Base-by-base conservation (phyloP, 2,329 filamentous ascomycete species). In the Phaeosphaeriaceae sp. region DNA sequence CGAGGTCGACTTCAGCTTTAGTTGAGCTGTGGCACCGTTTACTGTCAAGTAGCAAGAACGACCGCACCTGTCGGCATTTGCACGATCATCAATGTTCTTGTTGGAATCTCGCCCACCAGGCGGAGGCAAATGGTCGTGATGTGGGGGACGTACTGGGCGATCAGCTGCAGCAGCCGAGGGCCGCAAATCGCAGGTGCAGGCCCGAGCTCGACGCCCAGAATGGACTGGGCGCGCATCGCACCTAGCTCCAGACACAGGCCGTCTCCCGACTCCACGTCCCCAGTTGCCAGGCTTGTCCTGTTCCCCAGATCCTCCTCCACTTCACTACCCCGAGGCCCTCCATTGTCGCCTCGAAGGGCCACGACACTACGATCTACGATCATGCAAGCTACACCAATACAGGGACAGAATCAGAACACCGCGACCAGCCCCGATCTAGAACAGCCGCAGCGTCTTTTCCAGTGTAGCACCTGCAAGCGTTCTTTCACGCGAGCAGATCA, bases 401-500 rank as follows among this genome's bases (percentile, higher is more conserved):
- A 54, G 41, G 7, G 51, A 5, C 61, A 57, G 24, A 50, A 40
- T 4, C 62, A 57, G 49, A 31, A 22, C 17, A 19, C 31, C 10
- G 51, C 56, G 33, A 51, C 66, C 47, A 60, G 56, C 41, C 58
- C 66, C 19, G 65, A 69, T 52, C 36, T 57, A 48, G 66, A 68
- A 20, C 61, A 65, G 49, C 54, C 62, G 2, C 60, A 64, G 36
- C 66, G 71, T 22, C 65, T 71, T 24, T 84, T 83, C 65, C 81
- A 82, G 65, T 85, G 83, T 64, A 81, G 81, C 58, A 81, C 81
- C 52, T 86, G 84, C 69, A 79, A 80, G 58, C 83, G 81, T 50
- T 81, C 77, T 53, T 86, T 85, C 69, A 81, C 80, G 11, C 78
- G 84, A 25, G 78, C 82, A 4, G 83, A 86, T 67, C 83, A 85